phyloP scores from a whole-genome alignment of 495 filamentous ascomycete species.

The Aspergillus campestris region DNA sequence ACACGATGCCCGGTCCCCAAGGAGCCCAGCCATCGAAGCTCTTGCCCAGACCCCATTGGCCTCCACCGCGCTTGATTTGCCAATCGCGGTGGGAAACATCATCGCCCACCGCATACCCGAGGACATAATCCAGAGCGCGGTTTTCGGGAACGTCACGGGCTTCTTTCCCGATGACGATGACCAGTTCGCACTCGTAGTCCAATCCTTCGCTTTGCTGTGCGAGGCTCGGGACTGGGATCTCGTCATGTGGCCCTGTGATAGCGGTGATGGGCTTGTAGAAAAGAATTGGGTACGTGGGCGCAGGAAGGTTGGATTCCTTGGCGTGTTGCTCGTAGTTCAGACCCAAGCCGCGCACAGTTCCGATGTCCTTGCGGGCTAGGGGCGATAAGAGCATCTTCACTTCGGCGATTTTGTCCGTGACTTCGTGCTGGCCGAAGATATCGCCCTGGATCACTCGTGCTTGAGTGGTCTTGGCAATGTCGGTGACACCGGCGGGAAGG shows the following conservation, averaged over 20 bases:
- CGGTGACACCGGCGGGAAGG: slow-evolving; percentile 55
- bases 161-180: slow-evolving; percentile 66
- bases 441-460: slow-evolving; percentile 64
- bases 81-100: slow-evolving; percentile 79
- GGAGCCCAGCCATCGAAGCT: slow-evolving; percentile 89
- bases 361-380: slow-evolving; percentile 56
- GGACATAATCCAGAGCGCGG: slow-evolving; percentile 62
- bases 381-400: slow-evolving; percentile 62
- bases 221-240: slow-evolving; percentile 53
- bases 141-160: slow-evolving; percentile 58
- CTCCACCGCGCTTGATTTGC: slow-evolving; percentile 70
- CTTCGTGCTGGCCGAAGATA: slow-evolving; percentile 61
- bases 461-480: slow-evolving; percentile 57
- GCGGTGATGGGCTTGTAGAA: slow-evolving; percentile 80
- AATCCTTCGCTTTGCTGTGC: slow-evolving; percentile 55
- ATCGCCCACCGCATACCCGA: slow-evolving; percentile 76
- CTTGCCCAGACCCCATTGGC: slow-evolving; percentile 78
- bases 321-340: slow-evolving; percentile 80
- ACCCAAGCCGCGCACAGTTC: slow-evolving; percentile 70
- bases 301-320: slow-evolving; percentile 64
- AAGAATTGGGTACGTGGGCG: slow-evolving; percentile 68
- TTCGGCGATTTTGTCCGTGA: slow-evolving; percentile 61
- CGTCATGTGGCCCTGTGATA: slow-evolving; percentile 59
- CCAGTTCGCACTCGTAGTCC: slow-evolving; percentile 83
- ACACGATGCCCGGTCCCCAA: slow-evolving; percentile 73